Base-by-base conservation (phyloP, 78 protist species). In the Speleostelium caveatum region DNA sequence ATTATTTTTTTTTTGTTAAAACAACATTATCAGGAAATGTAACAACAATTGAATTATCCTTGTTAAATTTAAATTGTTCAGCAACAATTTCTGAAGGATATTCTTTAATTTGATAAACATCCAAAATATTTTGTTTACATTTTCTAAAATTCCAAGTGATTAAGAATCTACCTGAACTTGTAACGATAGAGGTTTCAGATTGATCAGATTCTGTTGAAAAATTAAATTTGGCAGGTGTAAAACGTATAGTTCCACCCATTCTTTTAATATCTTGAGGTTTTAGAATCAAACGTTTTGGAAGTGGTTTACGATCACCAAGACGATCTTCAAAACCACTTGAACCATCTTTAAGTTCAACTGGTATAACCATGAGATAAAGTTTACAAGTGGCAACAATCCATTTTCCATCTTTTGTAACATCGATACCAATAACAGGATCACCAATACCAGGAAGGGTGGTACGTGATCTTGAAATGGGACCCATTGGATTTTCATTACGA, bases 131-230 rank as follows among this genome's bases (percentile, higher is more conserved):
- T 63, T 93, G 87, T 62, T 93, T 91, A 38, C 55, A 42, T 77
- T 93, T 93, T 75, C 80, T 67, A 42, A 93, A 93, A 41, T 93
- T 93, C 96, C 96, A 93, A 24, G 96, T 93, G 76, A 93, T 85
- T 8, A 93, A 58, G 74, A 75, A 93, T 21, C 62, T 26, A 33
- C 96, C 96, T 14, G 76, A 75, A 10, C 86, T 69, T 3, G 96
- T 93, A 10, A 93, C 94, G 32, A 93, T 93, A 7, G 75, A 65
- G 3, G 86, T 73, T 60, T 93, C 96, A 0, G 60, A 19, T 42
- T 69, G 49, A 36, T 76, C 63, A 14, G 60, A 63, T 7, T 38
- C 93, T 3, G 22, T 24, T 5, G 24, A 83, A 28, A 55, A 17
- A 41, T 93, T 86, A 53, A 93, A 93, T 63, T 86, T 93, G 2